phyloP scores from a whole-genome alignment of 495 filamentous ascomycete species.

The Aspergillus panamensis region DNA sequence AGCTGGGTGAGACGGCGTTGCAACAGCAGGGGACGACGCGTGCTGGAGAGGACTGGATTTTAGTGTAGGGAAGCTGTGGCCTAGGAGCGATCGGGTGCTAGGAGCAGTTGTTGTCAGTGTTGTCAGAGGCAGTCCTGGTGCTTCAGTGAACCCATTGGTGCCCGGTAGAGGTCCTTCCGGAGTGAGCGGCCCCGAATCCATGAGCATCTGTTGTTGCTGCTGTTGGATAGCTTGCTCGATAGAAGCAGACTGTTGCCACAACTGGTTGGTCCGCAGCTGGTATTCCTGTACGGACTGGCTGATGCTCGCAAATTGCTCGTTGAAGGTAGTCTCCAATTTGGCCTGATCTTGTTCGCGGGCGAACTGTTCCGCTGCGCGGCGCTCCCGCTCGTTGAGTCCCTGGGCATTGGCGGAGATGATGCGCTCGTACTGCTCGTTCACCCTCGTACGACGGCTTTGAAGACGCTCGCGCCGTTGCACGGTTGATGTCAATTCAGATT shows the following conservation, averaged over 20 bases:
- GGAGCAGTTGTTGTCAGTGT: constrained; percentile 31
- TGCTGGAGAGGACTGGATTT: constrained; percentile 44
- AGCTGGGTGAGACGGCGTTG: constrained; percentile 37
- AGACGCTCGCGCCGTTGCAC: constrained; percentile 77
- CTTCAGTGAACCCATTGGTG: constrained; percentile 40
- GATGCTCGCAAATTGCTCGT: constrained; percentile 45
- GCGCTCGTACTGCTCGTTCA: constrained; percentile 73
- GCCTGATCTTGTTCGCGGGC: constrained; percentile 61
- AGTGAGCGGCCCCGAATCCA: constrained; percentile 45
- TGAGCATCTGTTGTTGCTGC: constrained; percentile 43
- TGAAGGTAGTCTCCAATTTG: constrained; percentile 49
- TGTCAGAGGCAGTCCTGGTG: constrained; percentile 24
- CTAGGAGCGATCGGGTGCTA: constrained; percentile 37
- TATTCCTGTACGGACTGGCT: constrained; percentile 47
- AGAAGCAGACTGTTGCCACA: constrained; percentile 46
- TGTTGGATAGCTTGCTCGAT: constrained; percentile 48
- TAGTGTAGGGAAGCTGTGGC: constrained; percentile 37
- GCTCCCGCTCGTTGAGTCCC: constrained; percentile 69
- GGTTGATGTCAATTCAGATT: constrained; percentile 62
- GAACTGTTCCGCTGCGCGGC: constrained; percentile 64
- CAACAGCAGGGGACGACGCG: constrained; percentile 33
- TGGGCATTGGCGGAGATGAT: constrained; percentile 73
- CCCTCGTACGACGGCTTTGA: constrained; percentile 66
- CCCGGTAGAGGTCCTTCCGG: constrained; percentile 50
- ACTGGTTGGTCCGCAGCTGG: constrained; percentile 43